Evolutionary conservation across 306 rosid genomes (phyloP).

Genomic region (Datisca glomerata): DNA sequence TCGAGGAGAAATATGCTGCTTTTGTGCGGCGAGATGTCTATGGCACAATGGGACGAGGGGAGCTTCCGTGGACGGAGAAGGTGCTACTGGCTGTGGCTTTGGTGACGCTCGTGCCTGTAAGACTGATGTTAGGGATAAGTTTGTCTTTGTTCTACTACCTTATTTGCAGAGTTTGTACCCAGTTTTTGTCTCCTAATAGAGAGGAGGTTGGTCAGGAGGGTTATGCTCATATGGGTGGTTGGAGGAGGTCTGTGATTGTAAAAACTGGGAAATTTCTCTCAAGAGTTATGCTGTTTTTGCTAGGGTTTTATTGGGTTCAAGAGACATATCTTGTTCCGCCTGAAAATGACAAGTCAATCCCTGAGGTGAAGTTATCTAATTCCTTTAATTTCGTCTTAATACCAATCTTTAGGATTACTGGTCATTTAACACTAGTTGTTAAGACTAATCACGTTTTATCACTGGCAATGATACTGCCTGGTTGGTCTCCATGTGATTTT

Average conservation of each 20-base stretch:
- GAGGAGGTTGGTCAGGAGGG: slow-evolving; percentile 72
- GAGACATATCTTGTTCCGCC: slow-evolving; percentile 19
- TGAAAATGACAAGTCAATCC: slow-evolving; percentile 11
- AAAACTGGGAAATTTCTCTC: slow-evolving; percentile 54
- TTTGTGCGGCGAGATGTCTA: slow-evolving; percentile 62
- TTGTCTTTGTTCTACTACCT: slow-evolving; percentile 49
- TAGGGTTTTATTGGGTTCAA: slow-evolving; percentile 92
- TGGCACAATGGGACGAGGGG: slow-evolving; percentile 94
- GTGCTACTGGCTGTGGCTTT: slow-evolving; percentile 48
- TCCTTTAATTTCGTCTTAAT: not conserved
- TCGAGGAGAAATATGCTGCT: slow-evolving; percentile 67
- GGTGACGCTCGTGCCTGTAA: slow-evolving; percentile 63
- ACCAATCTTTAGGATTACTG: too few species aligned
- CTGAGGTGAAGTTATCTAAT: slow-evolving; percentile 34
- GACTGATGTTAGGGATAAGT: slow-evolving; percentile 32
- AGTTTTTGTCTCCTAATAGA: slow-evolving; percentile 45
- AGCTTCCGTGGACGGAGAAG: slow-evolving; percentile 58
- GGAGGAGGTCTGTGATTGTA: slow-evolving; percentile 60
- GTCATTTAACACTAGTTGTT: too few species aligned
- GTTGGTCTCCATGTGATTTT: too few species aligned
- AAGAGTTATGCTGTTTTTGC: slow-evolving; percentile 53
- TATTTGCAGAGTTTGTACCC: slow-evolving; percentile 67
- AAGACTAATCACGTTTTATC: too few species aligned
- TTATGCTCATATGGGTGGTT: slow-evolving; percentile 72
- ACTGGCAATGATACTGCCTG: too few species aligned